Evolutionary conservation across 495 filamentous ascomycete genomes (phyloP).

Genomic region (Podospora bellae-mahoneyi): DNA sequence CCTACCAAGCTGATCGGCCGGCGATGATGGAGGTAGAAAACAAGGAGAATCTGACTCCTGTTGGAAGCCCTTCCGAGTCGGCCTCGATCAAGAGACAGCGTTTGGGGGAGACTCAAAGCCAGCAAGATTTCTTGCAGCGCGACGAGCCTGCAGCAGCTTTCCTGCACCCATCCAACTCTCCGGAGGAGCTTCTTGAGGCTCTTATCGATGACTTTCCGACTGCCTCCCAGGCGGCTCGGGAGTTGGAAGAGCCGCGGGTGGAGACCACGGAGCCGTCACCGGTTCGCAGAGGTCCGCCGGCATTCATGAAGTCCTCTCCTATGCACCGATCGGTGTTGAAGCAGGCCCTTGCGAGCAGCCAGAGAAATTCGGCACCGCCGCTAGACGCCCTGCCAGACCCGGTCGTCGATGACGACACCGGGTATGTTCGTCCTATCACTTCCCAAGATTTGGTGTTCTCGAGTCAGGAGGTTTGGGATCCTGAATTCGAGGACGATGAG

Average conservation of each 20-base stretch:
- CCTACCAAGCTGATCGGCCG: conserved; percentile 7
- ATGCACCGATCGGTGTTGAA: background rate
- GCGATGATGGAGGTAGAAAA: conserved; percentile 18
- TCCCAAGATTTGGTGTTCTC: background rate
- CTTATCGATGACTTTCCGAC: background rate
- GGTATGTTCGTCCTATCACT: background rate
- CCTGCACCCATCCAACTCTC: background rate
- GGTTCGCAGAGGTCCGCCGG: background rate
- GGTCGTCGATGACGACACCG: background rate
- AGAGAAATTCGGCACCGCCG: background rate
- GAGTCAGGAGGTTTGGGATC: background rate
- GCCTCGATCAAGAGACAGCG: conserved; percentile 10
- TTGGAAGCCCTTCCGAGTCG: background rate
- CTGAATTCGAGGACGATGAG: background rate
- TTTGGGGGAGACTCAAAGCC: background rate
- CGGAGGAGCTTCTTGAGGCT: background rate
- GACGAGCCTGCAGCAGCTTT: background rate
- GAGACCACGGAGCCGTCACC: background rate
- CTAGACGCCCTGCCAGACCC: background rate
- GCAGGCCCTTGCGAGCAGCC: background rate
- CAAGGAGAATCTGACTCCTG: background rate
- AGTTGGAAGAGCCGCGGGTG: background rate
- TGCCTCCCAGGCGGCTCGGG: conserved; percentile 6
- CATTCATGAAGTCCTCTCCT: background rate
- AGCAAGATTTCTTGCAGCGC: background rate